These are phyloP conservation scores for Globisporangium cystogenes DNA, from an alignment of 352 stramenopile genomes.

Conservation along the genomic window DNA sequence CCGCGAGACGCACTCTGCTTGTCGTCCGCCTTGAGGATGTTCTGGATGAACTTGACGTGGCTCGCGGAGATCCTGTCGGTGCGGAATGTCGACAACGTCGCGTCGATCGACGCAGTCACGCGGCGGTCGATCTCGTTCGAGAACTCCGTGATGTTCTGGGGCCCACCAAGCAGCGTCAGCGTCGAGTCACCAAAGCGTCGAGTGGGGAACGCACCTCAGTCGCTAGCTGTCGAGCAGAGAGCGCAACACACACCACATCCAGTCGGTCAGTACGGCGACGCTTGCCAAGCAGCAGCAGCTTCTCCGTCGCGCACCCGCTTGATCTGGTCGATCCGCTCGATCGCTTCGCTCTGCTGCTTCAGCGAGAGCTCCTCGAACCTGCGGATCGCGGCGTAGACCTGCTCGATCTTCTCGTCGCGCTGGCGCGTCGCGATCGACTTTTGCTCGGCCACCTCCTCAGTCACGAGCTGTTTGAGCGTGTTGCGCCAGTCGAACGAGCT, in stretches of 20 bases:
- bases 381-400: constrained; percentile 33
- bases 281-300: background rate
- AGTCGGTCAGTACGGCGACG: too few relatives aligned
- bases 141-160: constrained; percentile 43
- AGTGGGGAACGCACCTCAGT: constrained; percentile 14
- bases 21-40: constrained; percentile 45
- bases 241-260: background rate
- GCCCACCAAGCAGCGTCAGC: background rate
- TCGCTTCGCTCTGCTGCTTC: constrained; percentile 37
- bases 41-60: constrained; percentile 49
- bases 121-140: constrained; percentile 41
- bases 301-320: constrained; percentile 20
- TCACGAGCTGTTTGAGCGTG: constrained; percentile 44
- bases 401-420: constrained; percentile 40
- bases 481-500: constrained; percentile 60
- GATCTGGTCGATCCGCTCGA: constrained; percentile 42
- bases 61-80: constrained; percentile 47
- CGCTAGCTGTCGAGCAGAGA: constrained; percentile 18
- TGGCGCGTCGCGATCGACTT: constrained; percentile 38
- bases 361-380: constrained; percentile 37
- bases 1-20: constrained; percentile 12
- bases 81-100: constrained; percentile 46
- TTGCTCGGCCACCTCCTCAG: constrained; percentile 55
- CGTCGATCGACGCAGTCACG: constrained; percentile 48
- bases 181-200: background rate